Base-by-base conservation (phyloP, 1,139 yeast genomes). In the Suhomyces atakaporum region DNA sequence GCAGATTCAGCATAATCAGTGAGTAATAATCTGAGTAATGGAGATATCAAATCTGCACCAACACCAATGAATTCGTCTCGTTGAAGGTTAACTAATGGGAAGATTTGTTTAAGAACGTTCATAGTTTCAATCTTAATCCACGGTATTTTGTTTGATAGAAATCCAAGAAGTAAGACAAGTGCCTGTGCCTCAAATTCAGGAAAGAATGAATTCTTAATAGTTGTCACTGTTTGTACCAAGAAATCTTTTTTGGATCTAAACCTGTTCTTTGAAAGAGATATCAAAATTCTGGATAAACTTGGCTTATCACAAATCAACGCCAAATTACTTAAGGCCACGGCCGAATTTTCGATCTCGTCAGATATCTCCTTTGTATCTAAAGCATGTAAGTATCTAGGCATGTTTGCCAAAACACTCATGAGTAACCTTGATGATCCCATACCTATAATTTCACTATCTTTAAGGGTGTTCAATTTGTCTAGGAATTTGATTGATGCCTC, bases 41-140 rank as follows among this genome's bases (percentile, higher is more conserved):
- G 98, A 1, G 96, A 84, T 4, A 94, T 86, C 38, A 92, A 69
- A 56, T 92, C 98, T 0, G 98, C 98, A 5, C 98, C 98, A 30
- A 89, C 84, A 2, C 95, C 95, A 26, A 78, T 73, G 56, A 89
- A 89, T 49, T 85, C 96, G 12, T 85, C 88, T 33, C 84, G 68
- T 34, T 79, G 79, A 39, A 90, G 69, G 54, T 92, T 92, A 9
- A 90, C 81, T 41, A 76, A 66, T 1, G 96, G 94, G 47, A 94
- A 76, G 8, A 92, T 61, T 32, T 79, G 76, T 47, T 84, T 83
- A 47, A 94, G 69, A 3, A 89, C 61, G 31, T 79, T 82, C 79
- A 94, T 73, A 0, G 94, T 79, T 58, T 92, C 96, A 10, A 73
- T 55, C 46, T 85, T 84, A 9, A 94, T 78, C 95, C 96, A 89